Conservation (phyloP, 768 basidiomycete species). For the Coprinopsis marcescibilis region DNA sequence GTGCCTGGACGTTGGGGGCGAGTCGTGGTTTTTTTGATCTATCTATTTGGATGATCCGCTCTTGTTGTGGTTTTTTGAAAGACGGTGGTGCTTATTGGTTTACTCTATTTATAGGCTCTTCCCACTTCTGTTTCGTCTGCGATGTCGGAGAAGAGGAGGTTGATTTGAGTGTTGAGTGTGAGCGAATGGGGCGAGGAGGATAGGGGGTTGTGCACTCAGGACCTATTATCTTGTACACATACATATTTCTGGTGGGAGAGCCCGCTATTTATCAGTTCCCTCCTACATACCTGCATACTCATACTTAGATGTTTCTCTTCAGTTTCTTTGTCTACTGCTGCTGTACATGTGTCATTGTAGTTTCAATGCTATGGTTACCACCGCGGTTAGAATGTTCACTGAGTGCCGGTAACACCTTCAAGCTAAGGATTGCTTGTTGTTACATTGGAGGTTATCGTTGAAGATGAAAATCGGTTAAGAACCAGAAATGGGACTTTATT, state of each 20-base stretch:
- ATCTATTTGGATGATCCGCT: not conserved
- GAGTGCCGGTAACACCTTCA: too few relatives aligned
- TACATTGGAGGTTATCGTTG: too few relatives aligned
- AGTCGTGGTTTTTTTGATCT: slow-evolving; percentile 1
- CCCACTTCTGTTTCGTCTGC: slow-evolving; percentile 5
- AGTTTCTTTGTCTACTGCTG: not conserved
- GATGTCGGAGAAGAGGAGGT: slow-evolving; percentile 18
- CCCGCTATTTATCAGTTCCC: not conserved
- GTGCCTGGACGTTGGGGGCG: slow-evolving; percentile 7
- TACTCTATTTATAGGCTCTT: slow-evolving; percentile 14
- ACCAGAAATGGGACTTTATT: too few relatives aligned
- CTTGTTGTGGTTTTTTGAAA: not conserved
- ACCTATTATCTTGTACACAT: not conserved
- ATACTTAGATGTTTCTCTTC: not conserved
- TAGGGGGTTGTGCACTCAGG: not conserved
- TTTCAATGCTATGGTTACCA: not conserved
- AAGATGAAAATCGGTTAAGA: too few relatives aligned
- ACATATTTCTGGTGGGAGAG: too few relatives aligned
- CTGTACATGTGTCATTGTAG: not conserved
- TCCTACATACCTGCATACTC: not conserved
- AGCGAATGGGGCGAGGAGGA: too few relatives aligned
- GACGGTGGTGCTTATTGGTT: not conserved
- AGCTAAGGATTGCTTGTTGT: too few relatives aligned
- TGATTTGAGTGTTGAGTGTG: slow-evolving; percentile 12
- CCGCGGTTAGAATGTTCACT: not conserved